A percentile compares a stretch with the other conserved stretches of the same genome.
phyloP scores from a whole-genome alignment of 257 asterid genomes.

The Nicotiana paniculata region DNA sequence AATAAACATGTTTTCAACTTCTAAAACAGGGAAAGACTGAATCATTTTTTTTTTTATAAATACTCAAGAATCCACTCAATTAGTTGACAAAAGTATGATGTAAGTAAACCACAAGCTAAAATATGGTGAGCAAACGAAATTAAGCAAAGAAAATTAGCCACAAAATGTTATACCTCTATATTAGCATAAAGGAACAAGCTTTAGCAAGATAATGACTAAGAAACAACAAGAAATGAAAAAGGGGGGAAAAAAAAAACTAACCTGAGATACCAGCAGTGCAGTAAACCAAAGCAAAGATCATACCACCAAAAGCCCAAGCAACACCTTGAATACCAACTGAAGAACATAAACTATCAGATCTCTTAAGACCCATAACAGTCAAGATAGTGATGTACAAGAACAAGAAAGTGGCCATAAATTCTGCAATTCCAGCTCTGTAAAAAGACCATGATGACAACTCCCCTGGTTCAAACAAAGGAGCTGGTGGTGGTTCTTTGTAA shows the following conservation, averaged over 20 bases:
- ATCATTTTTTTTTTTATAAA: background rate
- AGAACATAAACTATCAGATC: conserved; percentile 35
- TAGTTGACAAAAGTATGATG: background rate
- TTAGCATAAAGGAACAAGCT: background rate
- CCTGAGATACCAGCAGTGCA: conserved; percentile 73
- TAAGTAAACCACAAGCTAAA: no score
- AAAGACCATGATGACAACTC: conserved; percentile 67
- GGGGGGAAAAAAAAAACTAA: background rate
- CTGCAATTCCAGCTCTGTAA: conserved; percentile 70
- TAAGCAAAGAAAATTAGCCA: background rate
- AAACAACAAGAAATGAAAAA: background rate
- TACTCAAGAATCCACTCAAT: background rate
- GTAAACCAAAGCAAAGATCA: conserved; percentile 67
- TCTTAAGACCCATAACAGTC: conserved; percentile 54
- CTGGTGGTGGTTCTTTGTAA: conserved; percentile 61
- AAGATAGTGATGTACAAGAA: conserved; percentile 49
- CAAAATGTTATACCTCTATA: no score
- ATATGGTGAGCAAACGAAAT: no score
- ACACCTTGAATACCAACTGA: conserved; percentile 62
- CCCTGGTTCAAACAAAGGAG: conserved; percentile 59
- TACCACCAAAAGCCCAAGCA: conserved; percentile 77
- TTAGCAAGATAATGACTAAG: background rate
- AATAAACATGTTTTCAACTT: background rate
- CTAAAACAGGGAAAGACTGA: background rate
- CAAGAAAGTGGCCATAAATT: conserved; percentile 62